These are phyloP conservation scores for Coleophoma crateriformis DNA, from an alignment of 2,329 filamentous ascomycete species.

Conservation along the genomic window DNA sequence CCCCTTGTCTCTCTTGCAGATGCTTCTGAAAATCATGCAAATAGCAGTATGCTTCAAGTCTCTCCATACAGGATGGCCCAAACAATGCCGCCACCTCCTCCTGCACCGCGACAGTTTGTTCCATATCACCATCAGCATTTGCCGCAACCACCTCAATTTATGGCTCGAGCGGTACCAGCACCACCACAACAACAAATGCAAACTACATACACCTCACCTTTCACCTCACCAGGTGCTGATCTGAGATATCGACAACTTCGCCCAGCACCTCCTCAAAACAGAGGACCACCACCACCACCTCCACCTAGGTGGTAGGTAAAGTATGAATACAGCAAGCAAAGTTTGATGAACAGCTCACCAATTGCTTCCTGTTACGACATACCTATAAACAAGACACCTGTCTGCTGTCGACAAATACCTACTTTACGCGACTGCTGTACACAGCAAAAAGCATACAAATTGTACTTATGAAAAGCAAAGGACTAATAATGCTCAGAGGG, in stretches of 20 bases:
- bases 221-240: slow-evolving; percentile 1
- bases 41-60: not conserved
- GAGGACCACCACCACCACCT: not conserved
- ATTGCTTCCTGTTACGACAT: no score
- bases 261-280: slow-evolving; percentile 13
- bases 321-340: no score
- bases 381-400: no score
- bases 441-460: no score
- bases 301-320: slow-evolving; percentile 1
- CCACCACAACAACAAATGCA: not conserved
- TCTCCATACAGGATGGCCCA: not conserved
- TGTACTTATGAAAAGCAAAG: no score
- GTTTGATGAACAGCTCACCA: no score
- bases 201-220: not conserved
- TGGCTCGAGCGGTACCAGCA: not conserved
- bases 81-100: slow-evolving; percentile 1
- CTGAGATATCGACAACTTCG: slow-evolving; percentile 8
- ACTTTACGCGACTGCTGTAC: no score
- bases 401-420: no score
- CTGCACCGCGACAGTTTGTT: not conserved
- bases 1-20: slow-evolving; percentile 9
- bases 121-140: slow-evolving; percentile 4
- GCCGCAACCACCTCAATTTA: slow-evolving; percentile 1
- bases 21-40: slow-evolving; percentile 2
- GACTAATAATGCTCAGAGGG: no score